phyloP scores from a whole-genome alignment of 495 filamentous ascomycete genomes.

The Annulohypoxylon maeteangense region DNA sequence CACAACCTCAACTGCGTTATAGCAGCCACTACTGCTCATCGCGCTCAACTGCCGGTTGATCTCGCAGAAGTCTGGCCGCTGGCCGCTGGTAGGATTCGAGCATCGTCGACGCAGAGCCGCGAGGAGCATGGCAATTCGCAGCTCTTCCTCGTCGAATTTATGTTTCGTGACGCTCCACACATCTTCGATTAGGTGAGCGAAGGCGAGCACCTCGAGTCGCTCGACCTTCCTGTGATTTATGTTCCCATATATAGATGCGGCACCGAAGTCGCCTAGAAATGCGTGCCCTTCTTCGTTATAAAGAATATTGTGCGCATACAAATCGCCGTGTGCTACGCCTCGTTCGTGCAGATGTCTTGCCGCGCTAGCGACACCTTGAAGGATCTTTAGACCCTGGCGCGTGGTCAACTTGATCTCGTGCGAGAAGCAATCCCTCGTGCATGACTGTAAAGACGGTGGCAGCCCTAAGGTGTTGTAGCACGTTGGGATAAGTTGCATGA shows the following conservation, averaged over 20 bases:
- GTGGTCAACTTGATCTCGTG: conserved; percentile 45
- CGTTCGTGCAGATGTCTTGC: conserved; percentile 54
- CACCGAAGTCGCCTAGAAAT: conserved; percentile 57
- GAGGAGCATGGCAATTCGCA: conserved; percentile 28
- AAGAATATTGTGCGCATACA: conserved; percentile 59
- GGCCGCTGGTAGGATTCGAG: conserved; percentile 21
- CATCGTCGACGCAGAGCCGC: conserved; percentile 37
- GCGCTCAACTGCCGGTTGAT: conserved; percentile 39
- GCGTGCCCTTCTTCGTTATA: conserved; percentile 53
- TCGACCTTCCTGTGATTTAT: conserved; percentile 43
- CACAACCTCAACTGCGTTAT: conserved; percentile 15
- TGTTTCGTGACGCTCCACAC: conserved; percentile 46
- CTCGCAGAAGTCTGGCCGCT: conserved; percentile 33
- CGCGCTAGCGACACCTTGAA: conserved; percentile 53
- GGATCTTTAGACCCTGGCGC: conserved; percentile 47
- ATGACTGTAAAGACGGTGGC: conserved; percentile 47
- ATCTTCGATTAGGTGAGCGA: conserved; percentile 57
- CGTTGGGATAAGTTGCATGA: conserved; percentile 51
- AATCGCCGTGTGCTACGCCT: conserved; percentile 56
- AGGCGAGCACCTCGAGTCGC: conserved; percentile 58
- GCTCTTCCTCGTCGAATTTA: conserved; percentile 39
- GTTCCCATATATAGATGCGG: conserved; percentile 56
- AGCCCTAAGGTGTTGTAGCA: conserved; percentile 44
- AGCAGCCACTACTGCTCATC: conserved; percentile 30
- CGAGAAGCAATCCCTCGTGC: conserved; percentile 53